A percentile compares a stretch with the other conserved stretches of the same genome.
phyloP scores from a whole-genome alignment of 441 rosid genomes.

The Pelargonium cotyledonis region DNA sequence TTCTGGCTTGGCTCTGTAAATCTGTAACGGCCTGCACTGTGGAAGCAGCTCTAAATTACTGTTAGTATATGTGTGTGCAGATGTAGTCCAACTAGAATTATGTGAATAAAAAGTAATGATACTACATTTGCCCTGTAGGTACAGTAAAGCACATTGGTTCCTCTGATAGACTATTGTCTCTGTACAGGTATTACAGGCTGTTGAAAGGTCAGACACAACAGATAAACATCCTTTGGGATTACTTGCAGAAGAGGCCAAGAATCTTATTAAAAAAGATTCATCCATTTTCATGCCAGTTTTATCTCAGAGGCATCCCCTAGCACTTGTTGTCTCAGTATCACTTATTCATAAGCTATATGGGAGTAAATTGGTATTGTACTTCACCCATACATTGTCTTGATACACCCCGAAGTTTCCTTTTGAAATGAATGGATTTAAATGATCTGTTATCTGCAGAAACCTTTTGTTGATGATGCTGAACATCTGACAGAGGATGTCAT shows the following conservation, averaged over 20 bases:
- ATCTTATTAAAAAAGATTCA: conserved; percentile 71
- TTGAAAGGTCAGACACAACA: conserved; percentile 59
- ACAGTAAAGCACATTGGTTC: not conserved
- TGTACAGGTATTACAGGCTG: conserved; percentile 57
- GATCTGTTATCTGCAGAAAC: conserved; percentile 61
- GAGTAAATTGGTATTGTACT: conserved; percentile 60
- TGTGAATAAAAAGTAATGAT: not conserved
- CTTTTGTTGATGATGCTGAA: conserved; percentile 83
- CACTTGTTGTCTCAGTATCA: conserved; percentile 64
- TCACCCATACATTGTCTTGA: conserved; percentile 8
- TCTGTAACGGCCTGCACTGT: not conserved
- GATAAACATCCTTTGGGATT: conserved; percentile 75
- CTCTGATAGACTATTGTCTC: conserved; percentile 4
- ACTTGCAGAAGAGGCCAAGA: conserved; percentile 86
- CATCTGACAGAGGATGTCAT: conserved; percentile 90
- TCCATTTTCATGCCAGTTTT: conserved; percentile 67
- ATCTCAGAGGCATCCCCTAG: conserved; percentile 79
- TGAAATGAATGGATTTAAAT: conserved; percentile 16
- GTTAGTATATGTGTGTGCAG: not conserved
- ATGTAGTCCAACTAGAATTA: not conserved
- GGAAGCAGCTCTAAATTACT: not conserved
- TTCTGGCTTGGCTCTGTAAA: conserved; percentile 5
- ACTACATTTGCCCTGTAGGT: not conserved
- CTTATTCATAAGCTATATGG: conserved; percentile 91
- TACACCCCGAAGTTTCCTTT: conserved; percentile 8